phyloP scores from a whole-genome alignment of 2,329 filamentous ascomycete species.

The Sordariomycetes sp. region DNA sequence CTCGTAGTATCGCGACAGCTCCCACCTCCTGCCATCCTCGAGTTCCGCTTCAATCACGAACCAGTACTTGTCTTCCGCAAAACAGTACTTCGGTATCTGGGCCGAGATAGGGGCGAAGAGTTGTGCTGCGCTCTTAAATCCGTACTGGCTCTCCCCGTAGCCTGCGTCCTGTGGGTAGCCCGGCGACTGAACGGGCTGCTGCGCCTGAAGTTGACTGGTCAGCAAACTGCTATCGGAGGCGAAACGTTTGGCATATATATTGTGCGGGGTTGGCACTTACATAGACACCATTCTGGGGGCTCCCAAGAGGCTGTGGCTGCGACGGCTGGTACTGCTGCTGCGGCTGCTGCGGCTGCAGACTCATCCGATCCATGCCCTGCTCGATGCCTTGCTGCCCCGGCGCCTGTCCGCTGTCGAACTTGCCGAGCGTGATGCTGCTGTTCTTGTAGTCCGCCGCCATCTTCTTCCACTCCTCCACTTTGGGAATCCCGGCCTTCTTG shows the following conservation, averaged over 20 bases:
- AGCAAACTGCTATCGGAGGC: neutral
- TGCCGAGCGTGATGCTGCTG: conserved; percentile 91
- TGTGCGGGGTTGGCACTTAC: neutral
- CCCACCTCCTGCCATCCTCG: conserved; percentile 85
- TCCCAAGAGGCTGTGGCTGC: neutral
- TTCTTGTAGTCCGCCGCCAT: conserved; percentile 99
- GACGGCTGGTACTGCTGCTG: conserved; percentile 3
- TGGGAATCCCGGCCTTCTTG: conserved; percentile 75
- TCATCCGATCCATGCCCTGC: conserved; percentile 38
- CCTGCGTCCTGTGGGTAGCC: neutral
- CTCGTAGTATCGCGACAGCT: conserved; percentile 88
- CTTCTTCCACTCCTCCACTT: conserved; percentile 98
- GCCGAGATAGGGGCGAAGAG: conserved; percentile 68
- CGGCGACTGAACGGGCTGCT: conserved; percentile 18
- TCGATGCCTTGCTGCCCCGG: conserved; percentile 37
- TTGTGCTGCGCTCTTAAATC: conserved; percentile 30
- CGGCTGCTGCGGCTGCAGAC: conserved; percentile 15
- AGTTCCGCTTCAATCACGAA: conserved; percentile 89
- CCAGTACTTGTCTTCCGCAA: conserved; percentile 97
- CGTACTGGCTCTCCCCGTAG: conserved; percentile 1
- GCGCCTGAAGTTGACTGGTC: conserved; percentile 12
- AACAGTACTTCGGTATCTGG: conserved; percentile 84
- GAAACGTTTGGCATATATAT: neutral
- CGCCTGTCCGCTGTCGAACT: conserved; percentile 52
- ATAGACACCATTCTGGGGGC: conserved; percentile 3